Conservation (phyloP, 371 early-diverging fungal genomes). For the Batkoa obscura region DNA sequence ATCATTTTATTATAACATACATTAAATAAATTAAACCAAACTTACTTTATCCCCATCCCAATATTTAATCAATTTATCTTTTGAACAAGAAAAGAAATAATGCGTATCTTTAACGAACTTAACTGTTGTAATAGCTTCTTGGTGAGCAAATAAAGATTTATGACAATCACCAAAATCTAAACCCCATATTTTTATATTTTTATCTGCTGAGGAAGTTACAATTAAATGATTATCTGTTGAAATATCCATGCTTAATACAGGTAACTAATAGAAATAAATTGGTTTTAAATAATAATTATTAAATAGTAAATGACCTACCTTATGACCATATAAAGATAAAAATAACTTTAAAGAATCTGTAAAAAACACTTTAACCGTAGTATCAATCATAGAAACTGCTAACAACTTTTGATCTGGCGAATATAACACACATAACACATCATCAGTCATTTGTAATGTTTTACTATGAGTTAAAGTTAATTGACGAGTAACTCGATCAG, state of each 20-base stretch:
- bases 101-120: constrained; percentile 86
- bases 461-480: constrained; percentile 66
- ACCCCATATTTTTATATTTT: constrained; percentile 94
- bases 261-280: constrained; percentile 20
- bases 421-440: constrained; percentile 67
- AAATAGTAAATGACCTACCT: constrained; percentile 9
- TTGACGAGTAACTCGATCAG: constrained; percentile 16
- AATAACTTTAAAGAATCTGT: constrained; percentile 89
- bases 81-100: constrained; percentile 76
- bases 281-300: too few species aligned
- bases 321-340: constrained; percentile 90
- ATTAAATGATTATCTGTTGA: constrained; percentile 78
- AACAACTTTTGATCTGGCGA: constrained; percentile 70
- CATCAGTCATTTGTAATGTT: constrained; percentile 84
- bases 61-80: constrained; percentile 79
- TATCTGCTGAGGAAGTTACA: constrained; percentile 84
- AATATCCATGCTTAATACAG: constrained; percentile 88
- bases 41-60: constrained; percentile 88
- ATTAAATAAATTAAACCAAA: constrained; percentile 49
- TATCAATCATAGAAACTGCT: constrained; percentile 79
- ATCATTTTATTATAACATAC: constrained; percentile 60
- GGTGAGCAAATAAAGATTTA: constrained; percentile 80
- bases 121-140: constrained; percentile 70
- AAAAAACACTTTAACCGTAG: constrained; percentile 91
- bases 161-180: constrained; percentile 98